Conservation (phyloP, 2,329 filamentous ascomycete genomes). For the Hymenoscyphus occultus region DNA sequence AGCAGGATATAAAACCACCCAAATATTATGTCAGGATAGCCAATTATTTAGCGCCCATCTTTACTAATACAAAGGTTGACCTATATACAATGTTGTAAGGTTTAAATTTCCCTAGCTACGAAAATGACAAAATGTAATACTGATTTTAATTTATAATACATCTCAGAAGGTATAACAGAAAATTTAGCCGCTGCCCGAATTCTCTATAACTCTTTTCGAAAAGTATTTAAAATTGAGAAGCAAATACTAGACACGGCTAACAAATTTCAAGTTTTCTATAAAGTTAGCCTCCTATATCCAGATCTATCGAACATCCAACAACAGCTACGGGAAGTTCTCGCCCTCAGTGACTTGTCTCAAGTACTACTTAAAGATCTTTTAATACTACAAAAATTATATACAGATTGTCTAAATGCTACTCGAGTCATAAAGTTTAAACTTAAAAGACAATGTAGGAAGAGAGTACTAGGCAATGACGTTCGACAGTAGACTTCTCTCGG, state of each 20-base stretch:
- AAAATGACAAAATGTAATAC: background rate
- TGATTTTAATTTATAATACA: no score
- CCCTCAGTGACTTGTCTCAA: constrained; percentile 64
- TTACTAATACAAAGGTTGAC: no score
- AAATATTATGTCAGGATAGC: background rate
- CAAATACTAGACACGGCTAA: constrained; percentile 53
- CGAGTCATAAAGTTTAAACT: constrained; percentile 67
- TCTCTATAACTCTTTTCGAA: constrained; percentile 65
- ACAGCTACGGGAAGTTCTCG: constrained; percentile 68
- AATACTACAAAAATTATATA: constrained; percentile 74
- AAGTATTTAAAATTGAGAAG: constrained; percentile 60
- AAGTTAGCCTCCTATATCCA: constrained; percentile 61
- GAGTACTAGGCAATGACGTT: constrained; percentile 56
- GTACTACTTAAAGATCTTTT: constrained; percentile 72
- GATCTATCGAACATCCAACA: constrained; percentile 70
- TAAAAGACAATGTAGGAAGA: constrained; percentile 63
- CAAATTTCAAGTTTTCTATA: constrained; percentile 39
- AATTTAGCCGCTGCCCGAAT: constrained; percentile 56
- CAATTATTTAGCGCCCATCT: no score
- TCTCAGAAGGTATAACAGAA: background rate
- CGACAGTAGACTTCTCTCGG: constrained; percentile 75
- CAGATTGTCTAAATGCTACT: constrained; percentile 65
- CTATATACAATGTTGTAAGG: no score
- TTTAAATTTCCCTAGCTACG: background rate
- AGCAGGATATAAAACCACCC: no score